These are phyloP conservation scores for Marsdenia floribunda DNA, from an alignment of 257 asterid genomes.

Conservation along the genomic window DNA sequence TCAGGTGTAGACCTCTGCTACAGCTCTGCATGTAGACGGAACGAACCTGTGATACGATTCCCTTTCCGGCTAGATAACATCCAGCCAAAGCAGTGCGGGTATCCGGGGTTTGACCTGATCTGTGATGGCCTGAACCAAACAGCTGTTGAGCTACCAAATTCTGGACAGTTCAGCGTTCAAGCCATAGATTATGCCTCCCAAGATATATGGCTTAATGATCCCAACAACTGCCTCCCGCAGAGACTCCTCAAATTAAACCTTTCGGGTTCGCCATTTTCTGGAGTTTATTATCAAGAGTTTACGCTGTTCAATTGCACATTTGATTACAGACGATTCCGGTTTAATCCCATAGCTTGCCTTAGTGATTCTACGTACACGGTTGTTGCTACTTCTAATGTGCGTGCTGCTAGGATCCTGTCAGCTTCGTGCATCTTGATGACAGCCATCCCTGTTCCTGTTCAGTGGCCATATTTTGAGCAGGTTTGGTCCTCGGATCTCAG, in stretches of 20 bases:
- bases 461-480: conserved; percentile 32
- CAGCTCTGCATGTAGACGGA: conserved; percentile 23
- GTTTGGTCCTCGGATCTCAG: conserved; percentile 42
- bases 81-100: conserved; percentile 46
- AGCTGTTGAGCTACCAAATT: conserved; percentile 28
- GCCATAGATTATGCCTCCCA: conserved; percentile 39
- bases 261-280: conserved; percentile 46
- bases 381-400: conserved; percentile 37
- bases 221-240: conserved; percentile 42
- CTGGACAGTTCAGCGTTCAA: conserved; percentile 34
- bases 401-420: conserved; percentile 22
- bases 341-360: conserved; percentile 43
- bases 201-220: conserved; percentile 52
- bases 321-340: conserved; percentile 7
- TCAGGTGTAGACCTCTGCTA: conserved; percentile 29
- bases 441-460: conserved; percentile 47
- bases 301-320: conserved; percentile 44
- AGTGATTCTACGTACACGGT: conserved; percentile 38
- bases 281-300: conserved; percentile 27
- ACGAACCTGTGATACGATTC: conserved; percentile 44
- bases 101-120: conserved; percentile 45
- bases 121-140: conserved; percentile 38
- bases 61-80: conserved; percentile 39
- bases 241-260: conserved; percentile 44
- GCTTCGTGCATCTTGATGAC: conserved; percentile 27